Evolutionary conservation across 257 asterid genomes (phyloP), one percentile per base, ranked within the genome.

Genomic region (Craterostigma plantagineum): DNA sequence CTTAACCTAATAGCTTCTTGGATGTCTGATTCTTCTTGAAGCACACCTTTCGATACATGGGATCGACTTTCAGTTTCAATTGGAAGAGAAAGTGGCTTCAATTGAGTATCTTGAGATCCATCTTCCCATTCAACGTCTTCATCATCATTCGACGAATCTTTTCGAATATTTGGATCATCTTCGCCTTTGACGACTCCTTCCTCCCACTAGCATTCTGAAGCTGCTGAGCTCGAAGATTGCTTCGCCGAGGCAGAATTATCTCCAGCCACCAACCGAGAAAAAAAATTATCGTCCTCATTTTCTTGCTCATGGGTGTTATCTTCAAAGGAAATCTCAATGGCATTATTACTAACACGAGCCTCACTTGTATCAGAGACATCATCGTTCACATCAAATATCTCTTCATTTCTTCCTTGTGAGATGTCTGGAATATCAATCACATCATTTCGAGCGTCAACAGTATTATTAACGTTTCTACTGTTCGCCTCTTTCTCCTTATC

Each of bases 61-160:
- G 4, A 2, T 23, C 30, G 30, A 38, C 50, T 63, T 46, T 33
- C 50, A 46, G 44, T 58, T 51, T 60, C 74, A 46, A 52, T 56
- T 10, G 59, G 61, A 60, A 23, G 40, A 10, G 66, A 35, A n/a
- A 56, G 57, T 34, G 63, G 48, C 57, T 65, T 62, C 63, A 70
- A 46, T 34, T 38, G 67, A 58, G 50, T 55, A 38, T 57, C 77
- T 58, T 45, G 55, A 57, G 51, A 54, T 51, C 78, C 94, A 33
- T 87, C 93, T 77, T 86, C 94, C 95, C 97, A 74, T 60, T 73
- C 92, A 48, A 74, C 57, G 51, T 71, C 91, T 44, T 43, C 70
- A 57, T 69, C 85, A 49, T 64, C 79, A 56, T 49, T 47, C 58
- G 56, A 14, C 41, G 46, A 63, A 27, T 49, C 85, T 38, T 57